These are phyloP conservation scores for Kluyveromyces siamensis DNA, from an alignment of 805 yeast species.

Conservation along the genomic window DNA sequence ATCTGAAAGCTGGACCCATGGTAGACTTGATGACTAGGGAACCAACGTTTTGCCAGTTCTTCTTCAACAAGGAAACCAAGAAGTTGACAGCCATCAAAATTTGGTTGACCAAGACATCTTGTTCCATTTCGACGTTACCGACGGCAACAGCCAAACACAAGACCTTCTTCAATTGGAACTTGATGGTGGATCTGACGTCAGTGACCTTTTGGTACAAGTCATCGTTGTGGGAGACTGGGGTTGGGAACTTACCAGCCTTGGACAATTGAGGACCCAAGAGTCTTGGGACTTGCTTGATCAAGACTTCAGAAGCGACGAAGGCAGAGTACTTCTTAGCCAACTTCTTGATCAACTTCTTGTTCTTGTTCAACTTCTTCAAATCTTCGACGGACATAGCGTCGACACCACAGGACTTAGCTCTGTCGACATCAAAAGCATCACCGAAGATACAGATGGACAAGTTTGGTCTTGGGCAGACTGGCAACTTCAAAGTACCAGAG, in stretches of 20 bases:
- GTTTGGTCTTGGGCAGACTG: conserved; percentile 99
- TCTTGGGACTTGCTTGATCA: conserved; percentile 99
- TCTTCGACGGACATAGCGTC: conserved; percentile 99
- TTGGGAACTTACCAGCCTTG: conserved; percentile 99
- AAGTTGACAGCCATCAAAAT: conserved; percentile 98
- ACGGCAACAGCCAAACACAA: conserved; percentile 99
- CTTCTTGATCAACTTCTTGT: conserved; percentile 99
- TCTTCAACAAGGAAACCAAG: conserved; percentile 97
- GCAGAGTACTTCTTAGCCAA: conserved; percentile 99
- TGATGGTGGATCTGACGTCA: conserved; percentile 98
- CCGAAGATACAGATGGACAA: conserved; percentile 99
- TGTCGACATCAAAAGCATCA: conserved; percentile 99
- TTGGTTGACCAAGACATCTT: conserved; percentile 92
- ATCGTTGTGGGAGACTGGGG: conserved; percentile 99
- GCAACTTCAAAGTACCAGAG: conserved; percentile 98
- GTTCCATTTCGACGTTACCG: conserved; percentile 99
- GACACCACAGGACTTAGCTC: conserved; percentile 98
- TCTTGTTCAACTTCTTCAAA: conserved; percentile 99
- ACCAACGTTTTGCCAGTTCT: conserved; percentile 99
- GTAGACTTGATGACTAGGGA: conserved; percentile 97
- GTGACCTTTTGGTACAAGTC: conserved; percentile 92
- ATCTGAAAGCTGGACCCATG: conserved; percentile 99
- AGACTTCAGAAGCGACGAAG: conserved; percentile 97
- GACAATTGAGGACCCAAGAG: conserved; percentile 99
- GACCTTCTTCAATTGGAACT: conserved; percentile 99